Evolutionary conservation across 1,284 basidiomycete species (phyloP), one percentile per base, ranked within the genome.

Genomic region (Flammula alnicola): DNA sequence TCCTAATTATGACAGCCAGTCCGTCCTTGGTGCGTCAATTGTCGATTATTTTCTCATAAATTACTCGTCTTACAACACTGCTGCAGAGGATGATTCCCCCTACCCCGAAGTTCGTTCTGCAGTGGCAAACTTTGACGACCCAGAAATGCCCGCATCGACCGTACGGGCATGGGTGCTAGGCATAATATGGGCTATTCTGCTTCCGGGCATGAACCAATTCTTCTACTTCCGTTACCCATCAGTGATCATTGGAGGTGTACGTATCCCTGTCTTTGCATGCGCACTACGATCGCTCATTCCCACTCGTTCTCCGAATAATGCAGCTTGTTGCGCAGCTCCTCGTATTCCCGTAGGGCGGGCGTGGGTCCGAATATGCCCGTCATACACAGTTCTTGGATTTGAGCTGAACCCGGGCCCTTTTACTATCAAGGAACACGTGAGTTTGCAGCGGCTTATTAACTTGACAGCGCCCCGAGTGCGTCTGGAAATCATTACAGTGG

Each of bases 361-460:
- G 10, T 79, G 77, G 74, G 75, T 79, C 5, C 69, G 70, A 7
- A 62, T 77, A 35, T 59, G 87, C 42, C 88, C 83, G 17, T 64
- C 66, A 25, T 71, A 72, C 56, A 63, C 66, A 52, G 68, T 86
- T 12, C 75, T 84, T 27, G 74, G 77, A 7, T 29, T 74, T 11
- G 58, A 72, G 5, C 63, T 90, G 43, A 91, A 91, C 65, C 86
- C 88, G 16, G 87, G 87, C 14, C 83, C 85, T 2, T 91, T 88
- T 64, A 82, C 83, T 43, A 86, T 90, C 67, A 90, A 90, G 59
- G 87, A 90, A 64, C 87, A 88, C 64, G 77, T 69, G 48, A 60
- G 69, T 61, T 16, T 40, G n/a, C 32, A 32, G 26, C 5, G 33
- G 20, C 11, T 35, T 25, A 5, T 33, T 25, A 11, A 32, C 16